A percentile compares a stretch with the other conserved stretches of the same genome.
phyloP scores from a whole-genome alignment of 2,329 filamentous ascomycete genomes.

The Nothomitra cinnamomea region DNA sequence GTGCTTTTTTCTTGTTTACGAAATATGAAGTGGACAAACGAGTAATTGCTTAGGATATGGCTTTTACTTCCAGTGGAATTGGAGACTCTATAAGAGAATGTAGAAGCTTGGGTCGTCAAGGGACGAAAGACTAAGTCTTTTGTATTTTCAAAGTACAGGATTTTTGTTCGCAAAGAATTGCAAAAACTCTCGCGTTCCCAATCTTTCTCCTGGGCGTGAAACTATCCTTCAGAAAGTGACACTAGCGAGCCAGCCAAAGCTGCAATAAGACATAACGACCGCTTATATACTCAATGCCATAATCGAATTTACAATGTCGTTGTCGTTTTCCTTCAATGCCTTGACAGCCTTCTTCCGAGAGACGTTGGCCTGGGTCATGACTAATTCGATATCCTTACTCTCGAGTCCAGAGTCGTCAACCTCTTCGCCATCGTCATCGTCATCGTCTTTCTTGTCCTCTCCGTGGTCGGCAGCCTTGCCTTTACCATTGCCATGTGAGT shows the following conservation, averaged over 20 bases:
- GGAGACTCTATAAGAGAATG: neutral
- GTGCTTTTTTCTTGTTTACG: neutral
- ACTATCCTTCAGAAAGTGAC: neutral
- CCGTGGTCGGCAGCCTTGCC: constrained; percentile 48
- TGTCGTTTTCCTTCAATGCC: constrained; percentile 97
- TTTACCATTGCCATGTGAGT: constrained; percentile 32
- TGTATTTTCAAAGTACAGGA: no score
- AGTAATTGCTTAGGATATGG: neutral
- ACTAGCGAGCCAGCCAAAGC: neutral
- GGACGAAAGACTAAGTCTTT: no score
- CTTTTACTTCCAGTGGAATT: no score
- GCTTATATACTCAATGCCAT: constrained; percentile 62
- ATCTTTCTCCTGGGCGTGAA: neutral
- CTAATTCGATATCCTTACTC: constrained; percentile 98
- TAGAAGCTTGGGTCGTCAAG: neutral
- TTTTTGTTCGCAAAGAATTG: no score
- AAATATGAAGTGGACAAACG: neutral
- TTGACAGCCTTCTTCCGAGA: constrained; percentile 98
- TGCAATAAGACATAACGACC: constrained; percentile 14
- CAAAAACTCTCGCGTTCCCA: neutral
- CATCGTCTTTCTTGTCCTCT: constrained; percentile 47
- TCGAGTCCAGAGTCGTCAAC: constrained; percentile 88
- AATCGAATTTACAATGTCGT: constrained; percentile 99
- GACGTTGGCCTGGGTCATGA: constrained; percentile 95
- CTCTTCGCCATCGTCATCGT: constrained; percentile 89